These are phyloP conservation scores for Microstegium vimineum DNA, from an alignment of 176 grass and related monocot genomes.

Conservation along the genomic window DNA sequence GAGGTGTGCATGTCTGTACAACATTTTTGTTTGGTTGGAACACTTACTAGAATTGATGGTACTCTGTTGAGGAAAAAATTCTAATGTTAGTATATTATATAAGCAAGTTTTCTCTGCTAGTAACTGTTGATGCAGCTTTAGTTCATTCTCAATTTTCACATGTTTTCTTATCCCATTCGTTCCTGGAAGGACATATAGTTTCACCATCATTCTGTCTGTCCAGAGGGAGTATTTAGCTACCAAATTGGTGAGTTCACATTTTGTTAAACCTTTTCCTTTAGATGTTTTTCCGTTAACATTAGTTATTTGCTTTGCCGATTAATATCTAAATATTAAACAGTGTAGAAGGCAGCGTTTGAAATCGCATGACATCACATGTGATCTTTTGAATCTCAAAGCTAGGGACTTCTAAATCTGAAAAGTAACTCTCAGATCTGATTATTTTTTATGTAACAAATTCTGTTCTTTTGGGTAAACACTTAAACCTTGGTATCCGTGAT, in stretches of 20 bases:
- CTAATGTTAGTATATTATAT: not conserved
- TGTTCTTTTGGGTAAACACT: not conserved
- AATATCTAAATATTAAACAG: not conserved
- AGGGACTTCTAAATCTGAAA: not conserved
- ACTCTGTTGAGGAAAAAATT: not conserved
- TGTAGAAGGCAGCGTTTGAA: not conserved
- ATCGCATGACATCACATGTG: not conserved
- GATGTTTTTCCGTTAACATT: not conserved
- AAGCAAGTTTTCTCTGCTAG: not conserved
- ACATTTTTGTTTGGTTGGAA: not conserved
- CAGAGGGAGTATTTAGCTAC: not conserved
- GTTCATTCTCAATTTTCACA: not conserved
- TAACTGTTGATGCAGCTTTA: not conserved
- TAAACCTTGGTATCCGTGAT: not conserved
- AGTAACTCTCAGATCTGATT: not conserved
- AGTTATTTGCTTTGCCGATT: not conserved
- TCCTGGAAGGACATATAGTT: not conserved
- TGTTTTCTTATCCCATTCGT: slow-evolving; percentile 5
- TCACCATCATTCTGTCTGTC: not conserved
- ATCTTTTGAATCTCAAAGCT: not conserved
- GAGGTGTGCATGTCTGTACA: not conserved
- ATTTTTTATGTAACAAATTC: not conserved
- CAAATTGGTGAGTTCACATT: not conserved
- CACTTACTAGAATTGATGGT: not conserved
- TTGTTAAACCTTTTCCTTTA: not conserved